These are phyloP conservation scores for Dichotomocladium elegans DNA, from an alignment of 371 early-diverging fungal species.

Conservation along the genomic window DNA sequence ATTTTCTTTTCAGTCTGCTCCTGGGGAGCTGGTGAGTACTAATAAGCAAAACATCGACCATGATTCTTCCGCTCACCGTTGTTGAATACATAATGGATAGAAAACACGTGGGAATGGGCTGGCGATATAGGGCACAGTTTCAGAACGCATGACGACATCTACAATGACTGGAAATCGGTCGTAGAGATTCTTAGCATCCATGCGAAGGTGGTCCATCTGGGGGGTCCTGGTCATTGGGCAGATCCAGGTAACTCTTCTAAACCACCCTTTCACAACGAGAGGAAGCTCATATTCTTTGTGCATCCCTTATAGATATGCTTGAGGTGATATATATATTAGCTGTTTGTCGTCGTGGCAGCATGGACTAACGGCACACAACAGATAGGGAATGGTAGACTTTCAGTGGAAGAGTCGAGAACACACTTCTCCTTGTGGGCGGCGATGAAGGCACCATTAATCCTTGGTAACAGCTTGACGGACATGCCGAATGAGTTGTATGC, in stretches of 20 bases:
- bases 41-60: too few species aligned
- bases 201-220: conserved; percentile 8
- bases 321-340: too few species aligned
- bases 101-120: conserved; percentile 40
- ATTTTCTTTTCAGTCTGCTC: conserved; percentile 39
- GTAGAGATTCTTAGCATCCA: conserved; percentile 12
- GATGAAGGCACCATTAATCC: conserved; percentile 42
- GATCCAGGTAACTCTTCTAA: conserved; percentile 11
- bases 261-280: too few species aligned
- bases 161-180: conserved; percentile 23
- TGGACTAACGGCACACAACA: not conserved
- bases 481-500: conserved; percentile 15
- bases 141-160: conserved; percentile 37
- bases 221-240: conserved; percentile 16
- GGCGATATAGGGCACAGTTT: conserved; percentile 27
- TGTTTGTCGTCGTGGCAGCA: too few species aligned
- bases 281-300: too few species aligned
- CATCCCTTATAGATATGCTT: conserved; percentile 9
- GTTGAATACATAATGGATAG: too few species aligned
- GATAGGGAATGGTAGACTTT: conserved; percentile 42
- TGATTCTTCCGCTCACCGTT: not conserved
- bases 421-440: conserved; percentile 45
- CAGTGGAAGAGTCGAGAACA: conserved; percentile 26
- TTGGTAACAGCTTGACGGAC: conserved; percentile 28
- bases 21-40: conserved; percentile 32